phyloP scores from a whole-genome alignment of 2,329 filamentous ascomycete species.

The Epichloe gansuensis region DNA sequence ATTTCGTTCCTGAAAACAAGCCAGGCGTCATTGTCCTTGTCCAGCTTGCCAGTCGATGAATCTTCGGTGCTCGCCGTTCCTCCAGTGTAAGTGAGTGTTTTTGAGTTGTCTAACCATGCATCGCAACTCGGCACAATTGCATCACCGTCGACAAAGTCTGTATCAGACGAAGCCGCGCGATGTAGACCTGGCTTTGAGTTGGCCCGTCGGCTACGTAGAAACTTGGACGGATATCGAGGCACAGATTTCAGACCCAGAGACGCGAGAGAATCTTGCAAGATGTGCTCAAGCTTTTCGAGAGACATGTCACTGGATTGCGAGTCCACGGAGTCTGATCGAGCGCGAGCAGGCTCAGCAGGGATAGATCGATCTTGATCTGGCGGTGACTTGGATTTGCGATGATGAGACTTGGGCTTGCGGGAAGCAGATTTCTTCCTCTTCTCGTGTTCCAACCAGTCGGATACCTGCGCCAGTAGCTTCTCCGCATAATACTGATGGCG shows the following conservation, averaged over 20 bases:
- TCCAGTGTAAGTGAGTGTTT: conserved; percentile 66
- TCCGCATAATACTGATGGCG: conserved; percentile 33
- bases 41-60: conserved; percentile 29
- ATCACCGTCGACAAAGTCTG: conserved; percentile 74
- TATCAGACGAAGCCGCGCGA: conserved; percentile 60
- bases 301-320: conserved; percentile 61
- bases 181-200: conserved; percentile 25
- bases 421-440: conserved; percentile 50
- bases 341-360: conserved; percentile 9
- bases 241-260: conserved; percentile 36
- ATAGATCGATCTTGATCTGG: conserved; percentile 14
- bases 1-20: conserved; percentile 84
- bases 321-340: conserved; percentile 42
- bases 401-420: conserved; percentile 17
- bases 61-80: conserved; percentile 30
- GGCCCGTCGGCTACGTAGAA: conserved; percentile 29
- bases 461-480: conserved; percentile 59
- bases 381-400: conserved; percentile 30
- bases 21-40: conserved; percentile 70
- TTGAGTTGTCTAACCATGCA: conserved; percentile 76
- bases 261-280: conserved; percentile 56
- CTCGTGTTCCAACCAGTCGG: conserved; percentile 75
- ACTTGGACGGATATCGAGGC: conserved; percentile 30
- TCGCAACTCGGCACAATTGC: conserved; percentile 75
- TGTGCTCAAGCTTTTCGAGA: conserved; percentile 69